Evolutionary conservation across 495 filamentous ascomycete species (phyloP), one percentile per base, ranked within the genome.

Genomic region (Trichoderma gamsii): DNA sequence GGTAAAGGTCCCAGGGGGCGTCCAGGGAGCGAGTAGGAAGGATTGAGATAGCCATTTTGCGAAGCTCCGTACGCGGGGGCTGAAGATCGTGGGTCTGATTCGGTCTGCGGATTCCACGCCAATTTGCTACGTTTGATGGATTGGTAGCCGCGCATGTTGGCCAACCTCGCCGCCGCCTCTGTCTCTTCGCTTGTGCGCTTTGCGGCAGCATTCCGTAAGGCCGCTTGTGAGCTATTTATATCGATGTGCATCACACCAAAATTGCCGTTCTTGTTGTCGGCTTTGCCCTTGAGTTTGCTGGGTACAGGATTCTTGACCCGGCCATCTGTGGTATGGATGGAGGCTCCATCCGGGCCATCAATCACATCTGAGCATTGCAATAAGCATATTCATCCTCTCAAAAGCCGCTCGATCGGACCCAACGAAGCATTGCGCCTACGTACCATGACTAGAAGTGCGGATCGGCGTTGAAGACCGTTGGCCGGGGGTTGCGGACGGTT

Each of bases 211-310:
- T 83, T 82, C 64, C 82, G 80, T 16, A 76, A 79, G 69, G 75
- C 78, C 44, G 72, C 76, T 72, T 79, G 81, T 66, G 68, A 73
- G 75, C 79, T 81, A 4, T 75, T 76, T 29, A 84, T 78, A 27
- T 82, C 83, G 78, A 86, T 84, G 64, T 84, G 83, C 82, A 85
- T 85, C 32, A 86, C 83, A 13, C 79, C 78, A 71, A 86, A 86
- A 69, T 85, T 85, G 7, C 83, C 83, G 67, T 84, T 82, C 71
- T 83, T 85, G 23, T 79, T 77, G 67, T 85, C 83, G n/a, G 81
- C 85, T 65, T 83, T 83, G 51, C 83, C 83, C 70, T 85, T 85
- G 49, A 85, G 72, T 68, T 85, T 85, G 72, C 83, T 84, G 2
- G 84, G 83, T 1, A 86, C 82, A 7, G 83, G 83, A 68, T 86